Evolutionary conservation across 2,329 filamentous ascomycete genomes (phyloP).

Genomic region (Talaromyces sp.): DNA sequence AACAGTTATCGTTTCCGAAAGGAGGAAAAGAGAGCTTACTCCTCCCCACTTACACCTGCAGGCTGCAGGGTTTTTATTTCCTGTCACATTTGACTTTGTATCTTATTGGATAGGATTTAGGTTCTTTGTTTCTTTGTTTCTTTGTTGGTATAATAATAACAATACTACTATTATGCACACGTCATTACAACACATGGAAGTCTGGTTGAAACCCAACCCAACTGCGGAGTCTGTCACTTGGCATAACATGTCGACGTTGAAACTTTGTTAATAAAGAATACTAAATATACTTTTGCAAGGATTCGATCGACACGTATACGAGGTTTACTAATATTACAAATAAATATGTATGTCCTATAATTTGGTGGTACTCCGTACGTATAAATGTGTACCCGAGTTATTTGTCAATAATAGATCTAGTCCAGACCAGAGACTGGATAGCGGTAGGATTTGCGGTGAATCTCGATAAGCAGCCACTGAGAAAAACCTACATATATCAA

Average conservation of each 20-base stretch:
- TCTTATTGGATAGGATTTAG: neutral
- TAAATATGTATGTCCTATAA: too few species aligned
- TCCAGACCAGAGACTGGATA: too few species aligned
- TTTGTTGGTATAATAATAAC: neutral
- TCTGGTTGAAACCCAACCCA: too few species aligned
- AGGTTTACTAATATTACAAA: neutral
- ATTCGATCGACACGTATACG: neutral
- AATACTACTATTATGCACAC: neutral
- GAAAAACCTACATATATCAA: too few species aligned
- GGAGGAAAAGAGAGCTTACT: neutral
- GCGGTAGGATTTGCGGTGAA: neutral
- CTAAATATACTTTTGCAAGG: neutral
- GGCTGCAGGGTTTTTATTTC: too few species aligned
- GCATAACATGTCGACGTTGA: neutral
- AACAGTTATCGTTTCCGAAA: neutral
- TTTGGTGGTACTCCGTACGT: too few species aligned
- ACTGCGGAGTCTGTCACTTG: neutral
- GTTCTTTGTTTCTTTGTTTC: neutral
- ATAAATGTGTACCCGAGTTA: too few species aligned
- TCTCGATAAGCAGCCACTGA: too few species aligned
- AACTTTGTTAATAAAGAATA: neutral
- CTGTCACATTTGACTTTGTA: too few species aligned
- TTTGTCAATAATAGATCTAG: neutral
- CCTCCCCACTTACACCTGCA: too few species aligned
- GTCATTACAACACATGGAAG: too few species aligned